Conservation (phyloP, 2,329 filamentous ascomycete genomes). For the Arthrobotrys sinensis region DNA sequence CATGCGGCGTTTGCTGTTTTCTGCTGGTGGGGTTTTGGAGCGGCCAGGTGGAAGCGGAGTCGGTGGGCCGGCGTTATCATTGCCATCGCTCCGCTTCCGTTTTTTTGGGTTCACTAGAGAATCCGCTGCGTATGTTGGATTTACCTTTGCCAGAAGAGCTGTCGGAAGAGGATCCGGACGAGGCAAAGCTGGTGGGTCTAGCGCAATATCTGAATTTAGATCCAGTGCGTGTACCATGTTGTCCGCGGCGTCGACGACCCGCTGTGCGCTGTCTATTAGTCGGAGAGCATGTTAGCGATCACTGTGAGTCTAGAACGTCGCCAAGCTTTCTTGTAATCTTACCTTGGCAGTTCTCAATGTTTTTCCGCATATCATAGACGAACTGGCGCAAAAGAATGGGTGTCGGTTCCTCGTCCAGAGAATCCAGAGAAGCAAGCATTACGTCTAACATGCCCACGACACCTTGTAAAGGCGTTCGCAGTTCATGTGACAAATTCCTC, state of each 20-base stretch:
- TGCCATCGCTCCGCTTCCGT: conserved; percentile 55
- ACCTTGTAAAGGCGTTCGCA: conserved; percentile 82
- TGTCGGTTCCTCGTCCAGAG: conserved; percentile 45
- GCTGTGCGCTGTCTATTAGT: conserved; percentile 76
- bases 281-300: conserved; percentile 29
- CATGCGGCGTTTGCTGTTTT: conserved; percentile 50
- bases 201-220: conserved; percentile 80
- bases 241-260: conserved; percentile 81
- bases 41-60: conserved; percentile 66
- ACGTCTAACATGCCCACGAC: conserved; percentile 83
- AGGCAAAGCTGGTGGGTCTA: conserved; percentile 70
- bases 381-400: conserved; percentile 70
- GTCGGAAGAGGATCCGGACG: conserved; percentile 62
- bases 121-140: conserved; percentile 18
- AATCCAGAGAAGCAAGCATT: conserved; percentile 76
- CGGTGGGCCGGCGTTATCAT: conserved; percentile 51
- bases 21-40: conserved; percentile 64
- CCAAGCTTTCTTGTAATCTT: conserved; percentile 60
- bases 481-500: conserved; percentile 79
- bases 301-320: conserved; percentile 28
- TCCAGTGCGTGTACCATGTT: conserved; percentile 83
- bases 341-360: conserved; percentile 81
- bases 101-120: conserved; percentile 52
- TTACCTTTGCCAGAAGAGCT: conserved; percentile 40
- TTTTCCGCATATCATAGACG: conserved; percentile 76